Base-by-base conservation (phyloP, 306 rosid species). In the Nissolia schottii region DNA sequence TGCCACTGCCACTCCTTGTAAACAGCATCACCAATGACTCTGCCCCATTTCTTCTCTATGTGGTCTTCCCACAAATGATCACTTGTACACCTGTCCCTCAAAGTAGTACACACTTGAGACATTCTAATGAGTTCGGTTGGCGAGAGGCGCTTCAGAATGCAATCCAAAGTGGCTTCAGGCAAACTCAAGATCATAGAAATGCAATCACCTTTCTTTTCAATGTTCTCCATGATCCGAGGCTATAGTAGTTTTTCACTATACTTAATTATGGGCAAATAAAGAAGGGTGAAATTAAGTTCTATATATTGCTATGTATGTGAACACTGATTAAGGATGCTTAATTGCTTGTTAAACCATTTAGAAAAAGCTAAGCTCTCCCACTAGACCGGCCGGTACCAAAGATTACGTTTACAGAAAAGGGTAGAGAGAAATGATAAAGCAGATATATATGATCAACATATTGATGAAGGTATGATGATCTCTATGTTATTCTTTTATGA, bases 61-160 rank as follows among this genome's bases (percentile, higher is more conserved):
- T 82, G 96, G 23, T 61, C 82, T 46, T 81, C 80, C 93, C 97
- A 92, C 3, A 89, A 56, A 81, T 76, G 70, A 63, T 87, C 87
- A 56, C 88, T 83, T 61, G 43, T 34, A 28, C 96, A 85, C 54
- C 31, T 83, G 56, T 73, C 80, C 79, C 90, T 85, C 73, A 87
- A 71, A 51, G 28, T 67, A 28, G 45, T 65, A 56, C 90, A 89
- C 55, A 89, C 93, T 13, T 69, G 49, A 3, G 86, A 86, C 86
- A 84, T 80, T 4, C 12, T 64, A 28, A 82, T 61, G 27, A 92
- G 74, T 23, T 75, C 91, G 7, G 73, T 53, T 22, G 97, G 87
- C 0, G 96, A 83, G 76, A 92, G 97, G 40, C 29, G 80, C 32
- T 64, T 79, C 16, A 92, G 83, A 69, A 92, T 77, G 77, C 61